Evolutionary conservation across 2,329 filamentous ascomycete genomes (phyloP).

Genomic region (Alternaria brassicicola): DNA sequence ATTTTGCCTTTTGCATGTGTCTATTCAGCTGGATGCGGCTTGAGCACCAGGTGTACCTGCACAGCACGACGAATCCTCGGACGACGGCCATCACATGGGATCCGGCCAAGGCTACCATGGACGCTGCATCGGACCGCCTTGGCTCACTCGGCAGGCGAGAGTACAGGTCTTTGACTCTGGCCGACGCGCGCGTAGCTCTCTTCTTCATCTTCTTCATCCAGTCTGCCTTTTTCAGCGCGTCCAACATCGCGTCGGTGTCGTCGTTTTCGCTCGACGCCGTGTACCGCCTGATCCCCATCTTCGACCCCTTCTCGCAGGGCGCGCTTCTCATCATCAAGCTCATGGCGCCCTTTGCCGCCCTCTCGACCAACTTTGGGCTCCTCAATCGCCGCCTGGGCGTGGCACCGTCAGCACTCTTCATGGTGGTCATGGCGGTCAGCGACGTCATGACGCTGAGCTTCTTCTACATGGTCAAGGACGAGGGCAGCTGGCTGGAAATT

Average conservation of each 20-base stretch:
- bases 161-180: conserved; percentile 73
- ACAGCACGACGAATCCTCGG: conserved; percentile 26
- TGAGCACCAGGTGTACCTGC: conserved; percentile 75
- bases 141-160: conserved; percentile 41
- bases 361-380: conserved; percentile 93
- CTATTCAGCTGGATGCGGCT: conserved; percentile 90
- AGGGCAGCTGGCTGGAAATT: conserved; percentile 97
- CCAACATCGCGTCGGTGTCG: conserved; percentile 92
- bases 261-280: conserved; percentile 94
- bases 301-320: conserved; percentile 90
- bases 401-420: conserved; percentile 87
- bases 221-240: conserved; percentile 95
- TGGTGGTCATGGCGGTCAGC: conserved; percentile 83
- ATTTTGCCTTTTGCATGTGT: conserved; percentile 83
- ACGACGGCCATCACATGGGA: conserved; percentile 23
- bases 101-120: conserved; percentile 49
- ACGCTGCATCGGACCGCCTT: conserved; percentile 43
- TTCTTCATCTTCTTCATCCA: conserved; percentile 97
- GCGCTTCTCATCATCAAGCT: conserved; percentile 87
- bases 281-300: conserved; percentile 82
- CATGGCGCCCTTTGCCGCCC: conserved; percentile 88
- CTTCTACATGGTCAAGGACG: conserved; percentile 96
- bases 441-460: conserved; percentile 94
- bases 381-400: conserved; percentile 84
- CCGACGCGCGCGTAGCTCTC: conserved; percentile 85